A percentile compares a stretch with the other conserved stretches of the same genome.
Conservation (phyloP, 768 basidiomycete species). For the Auricularia sp. region DNA sequence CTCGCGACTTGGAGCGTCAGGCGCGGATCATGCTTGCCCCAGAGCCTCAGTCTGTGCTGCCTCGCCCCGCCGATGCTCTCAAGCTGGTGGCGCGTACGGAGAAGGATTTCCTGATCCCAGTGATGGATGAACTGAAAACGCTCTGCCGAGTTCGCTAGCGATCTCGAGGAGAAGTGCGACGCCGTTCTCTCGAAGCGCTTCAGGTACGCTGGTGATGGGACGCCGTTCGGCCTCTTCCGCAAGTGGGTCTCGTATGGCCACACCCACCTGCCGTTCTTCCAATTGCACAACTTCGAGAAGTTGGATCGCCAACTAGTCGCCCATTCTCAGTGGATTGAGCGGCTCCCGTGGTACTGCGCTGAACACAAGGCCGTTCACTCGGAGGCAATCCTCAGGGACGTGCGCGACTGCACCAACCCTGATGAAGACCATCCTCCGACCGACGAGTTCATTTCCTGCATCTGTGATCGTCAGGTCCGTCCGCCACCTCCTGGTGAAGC, state of each 20-base stretch:
- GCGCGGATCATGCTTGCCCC: slow-evolving; percentile 60
- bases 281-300: slow-evolving; percentile 61
- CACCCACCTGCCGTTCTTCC: slow-evolving; percentile 63
- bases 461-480: slow-evolving; percentile 64
- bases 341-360: slow-evolving; percentile 69
- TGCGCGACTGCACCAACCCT: slow-evolving; percentile 59
- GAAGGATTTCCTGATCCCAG: slow-evolving; percentile 64
- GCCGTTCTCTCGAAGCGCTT: slow-evolving; percentile 58
- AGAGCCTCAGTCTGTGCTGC: slow-evolving; percentile 40
- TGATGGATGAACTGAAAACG: slow-evolving; percentile 57
- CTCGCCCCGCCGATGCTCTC: slow-evolving; percentile 59
- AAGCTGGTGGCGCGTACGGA: slow-evolving; percentile 60
- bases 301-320: slow-evolving; percentile 54
- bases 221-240: slow-evolving; percentile 61
- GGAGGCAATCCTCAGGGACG: slow-evolving; percentile 58
- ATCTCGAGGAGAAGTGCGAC: slow-evolving; percentile 68
- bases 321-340: slow-evolving; percentile 63
- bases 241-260: slow-evolving; percentile 67
- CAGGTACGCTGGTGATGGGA: slow-evolving; percentile 41
- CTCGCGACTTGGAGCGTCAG: slow-evolving; percentile 70
- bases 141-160: slow-evolving; percentile 65
- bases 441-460: slow-evolving; percentile 80
- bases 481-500: slow-evolving; percentile 65
- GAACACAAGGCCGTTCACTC: slow-evolving; percentile 58
- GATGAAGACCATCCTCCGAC: slow-evolving; percentile 71